Evolutionary conservation across 1,139 yeast species (phyloP).

Genomic region (Pichia sp.): DNA sequence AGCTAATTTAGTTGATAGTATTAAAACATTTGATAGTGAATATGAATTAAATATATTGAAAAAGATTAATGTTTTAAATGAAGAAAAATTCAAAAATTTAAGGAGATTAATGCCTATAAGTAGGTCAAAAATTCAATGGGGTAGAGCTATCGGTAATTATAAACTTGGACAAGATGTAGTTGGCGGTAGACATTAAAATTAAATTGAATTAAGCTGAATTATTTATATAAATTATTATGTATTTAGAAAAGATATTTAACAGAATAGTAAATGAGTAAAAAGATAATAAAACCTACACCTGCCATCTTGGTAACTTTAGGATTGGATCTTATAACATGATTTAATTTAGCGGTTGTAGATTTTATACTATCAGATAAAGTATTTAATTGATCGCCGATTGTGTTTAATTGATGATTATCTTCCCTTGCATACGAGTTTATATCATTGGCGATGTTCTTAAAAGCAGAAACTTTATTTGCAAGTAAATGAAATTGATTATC

Average conservation of each 20-base stretch:
- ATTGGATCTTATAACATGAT: slow-evolving; percentile 53
- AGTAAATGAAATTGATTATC: slow-evolving; percentile 53
- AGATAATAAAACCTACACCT: slow-evolving; percentile 49
- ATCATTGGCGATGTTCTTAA: slow-evolving; percentile 58
- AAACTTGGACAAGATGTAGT: slow-evolving; percentile 81
- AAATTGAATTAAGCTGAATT: neutral
- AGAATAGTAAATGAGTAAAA: slow-evolving; percentile 64
- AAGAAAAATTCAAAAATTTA: slow-evolving; percentile 70
- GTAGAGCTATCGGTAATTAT: slow-evolving; percentile 84
- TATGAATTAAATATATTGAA: slow-evolving; percentile 56
- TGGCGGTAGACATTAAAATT: slow-evolving; percentile 30
- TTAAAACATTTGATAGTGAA: slow-evolving; percentile 53
- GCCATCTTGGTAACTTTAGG: slow-evolving; percentile 53
- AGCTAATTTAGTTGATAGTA: slow-evolving; percentile 39
- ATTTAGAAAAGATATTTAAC: slow-evolving; percentile 40
- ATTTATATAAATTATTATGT: too few relatives aligned
- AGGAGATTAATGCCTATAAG: slow-evolving; percentile 92
- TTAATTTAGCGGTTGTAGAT: slow-evolving; percentile 60
- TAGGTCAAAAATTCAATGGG: slow-evolving; percentile 91
- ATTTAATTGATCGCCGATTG: slow-evolving; percentile 54
- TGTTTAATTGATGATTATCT: slow-evolving; percentile 51
- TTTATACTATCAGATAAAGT: slow-evolving; percentile 54
- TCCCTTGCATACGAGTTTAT: slow-evolving; percentile 54
- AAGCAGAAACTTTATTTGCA: slow-evolving; percentile 54
- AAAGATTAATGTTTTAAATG: slow-evolving; percentile 69